Evolutionary conservation across 139 green algal species (phyloP).

Genomic region (Trebouxia sp.): DNA sequence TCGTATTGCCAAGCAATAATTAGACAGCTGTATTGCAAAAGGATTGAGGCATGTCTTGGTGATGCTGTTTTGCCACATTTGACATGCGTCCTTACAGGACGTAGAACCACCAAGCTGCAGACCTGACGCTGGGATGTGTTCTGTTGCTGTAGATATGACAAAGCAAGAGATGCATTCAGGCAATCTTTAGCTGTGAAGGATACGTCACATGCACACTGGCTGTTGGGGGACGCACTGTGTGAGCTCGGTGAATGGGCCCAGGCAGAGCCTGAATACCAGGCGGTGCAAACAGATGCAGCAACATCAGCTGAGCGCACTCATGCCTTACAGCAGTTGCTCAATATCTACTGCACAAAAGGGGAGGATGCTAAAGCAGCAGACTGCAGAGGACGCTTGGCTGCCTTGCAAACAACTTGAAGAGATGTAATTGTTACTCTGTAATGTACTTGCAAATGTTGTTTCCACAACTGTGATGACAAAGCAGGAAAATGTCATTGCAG

Average conservation of each 20-base stretch:
- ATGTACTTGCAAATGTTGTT: no score
- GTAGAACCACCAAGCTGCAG: no score
- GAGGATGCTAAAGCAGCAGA: not conserved
- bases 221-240: conserved; percentile 31
- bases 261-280: not conserved
- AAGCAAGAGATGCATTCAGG: not conserved
- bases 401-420: no score
- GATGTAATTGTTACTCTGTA: no score
- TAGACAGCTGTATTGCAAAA: no score
- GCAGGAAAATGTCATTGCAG: not conserved
- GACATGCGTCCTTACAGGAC: no score
- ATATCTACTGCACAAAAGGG: not conserved
- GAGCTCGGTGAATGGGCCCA: conserved; percentile 14
- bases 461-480: not conserved
- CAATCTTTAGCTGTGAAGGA: conserved; percentile 2
- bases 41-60: no score
- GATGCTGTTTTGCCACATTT: no score
- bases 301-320: not conserved
- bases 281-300: not conserved
- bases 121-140: no score
- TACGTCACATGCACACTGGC: not conserved
- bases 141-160: conserved; percentile 17
- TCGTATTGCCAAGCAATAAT: no score
- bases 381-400: not conserved
- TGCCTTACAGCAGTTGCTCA: conserved; percentile 21